These are phyloP conservation scores for Nicotiana benthamiana DNA, from an alignment of 257 asterid genomes.

Conservation along the genomic window DNA sequence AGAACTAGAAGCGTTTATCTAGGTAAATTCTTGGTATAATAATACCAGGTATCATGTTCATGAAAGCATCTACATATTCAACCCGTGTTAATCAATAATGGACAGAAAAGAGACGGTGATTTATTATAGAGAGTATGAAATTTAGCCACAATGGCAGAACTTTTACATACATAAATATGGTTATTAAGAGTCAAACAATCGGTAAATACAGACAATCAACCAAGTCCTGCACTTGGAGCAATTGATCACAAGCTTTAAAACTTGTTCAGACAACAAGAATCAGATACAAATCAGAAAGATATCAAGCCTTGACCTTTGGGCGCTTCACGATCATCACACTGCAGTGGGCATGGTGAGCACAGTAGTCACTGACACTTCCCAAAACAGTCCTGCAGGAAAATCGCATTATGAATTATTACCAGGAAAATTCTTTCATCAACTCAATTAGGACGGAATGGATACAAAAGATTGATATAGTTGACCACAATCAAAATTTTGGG, in stretches of 20 bases:
- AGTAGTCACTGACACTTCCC: constrained; percentile 45
- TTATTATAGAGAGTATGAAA: background rate
- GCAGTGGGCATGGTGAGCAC: constrained; percentile 49
- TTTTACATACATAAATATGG: background rate
- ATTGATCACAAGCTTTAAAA: background rate
- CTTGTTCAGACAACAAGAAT: background rate
- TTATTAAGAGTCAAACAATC: background rate
- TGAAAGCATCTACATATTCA: background rate
- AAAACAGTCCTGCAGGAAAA: constrained; percentile 35
- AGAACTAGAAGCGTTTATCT: no score
- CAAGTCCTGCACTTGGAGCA: background rate
- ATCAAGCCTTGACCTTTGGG: constrained; percentile 32
- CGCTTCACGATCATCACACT: constrained; percentile 42
- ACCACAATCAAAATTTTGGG: background rate
- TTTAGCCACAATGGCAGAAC: background rate
- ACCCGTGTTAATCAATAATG: background rate
- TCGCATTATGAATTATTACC: background rate
- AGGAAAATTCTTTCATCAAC: background rate
- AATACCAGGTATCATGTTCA: background rate
- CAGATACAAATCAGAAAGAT: background rate
- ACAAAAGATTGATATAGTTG: background rate
- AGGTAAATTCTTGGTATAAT: background rate
- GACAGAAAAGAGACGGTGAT: background rate
- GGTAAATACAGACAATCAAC: background rate
- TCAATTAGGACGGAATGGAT: background rate